These are phyloP conservation scores for Diaporthe ilicicola DNA, from an alignment of 2,329 filamentous ascomycete genomes.

Conservation along the genomic window DNA sequence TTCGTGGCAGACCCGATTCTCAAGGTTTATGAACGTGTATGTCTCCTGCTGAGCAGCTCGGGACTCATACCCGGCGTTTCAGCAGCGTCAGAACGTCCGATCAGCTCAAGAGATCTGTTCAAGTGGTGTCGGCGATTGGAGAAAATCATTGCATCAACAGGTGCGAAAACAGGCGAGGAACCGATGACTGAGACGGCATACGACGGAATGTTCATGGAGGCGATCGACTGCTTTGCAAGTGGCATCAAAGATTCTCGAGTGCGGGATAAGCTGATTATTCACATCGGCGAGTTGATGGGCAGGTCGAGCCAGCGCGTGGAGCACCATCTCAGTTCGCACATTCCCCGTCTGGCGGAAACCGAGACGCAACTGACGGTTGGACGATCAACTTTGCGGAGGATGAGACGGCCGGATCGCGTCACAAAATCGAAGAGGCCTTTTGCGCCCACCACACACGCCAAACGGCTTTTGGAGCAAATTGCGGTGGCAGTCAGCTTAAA, in stretches of 20 bases:
- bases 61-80: conserved; percentile 39
- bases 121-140: conserved; percentile 89
- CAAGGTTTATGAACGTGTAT: conserved; percentile 64
- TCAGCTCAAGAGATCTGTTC: conserved; percentile 75
- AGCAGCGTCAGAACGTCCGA: conserved; percentile 50
- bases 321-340: conserved; percentile 77
- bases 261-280: conserved; percentile 67
- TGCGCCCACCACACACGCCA: conserved; percentile 86
- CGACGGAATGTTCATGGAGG: conserved; percentile 92
- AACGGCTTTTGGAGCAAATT: conserved; percentile 87
- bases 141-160: conserved; percentile 67
- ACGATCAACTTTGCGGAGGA: conserved; percentile 69
- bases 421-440: conserved; percentile 73
- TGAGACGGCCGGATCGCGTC: conserved; percentile 58
- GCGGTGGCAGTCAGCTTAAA: conserved; percentile 80
- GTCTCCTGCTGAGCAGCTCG: conserved; percentile 49
- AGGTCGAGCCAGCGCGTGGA: conserved; percentile 83
- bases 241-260: conserved; percentile 74
- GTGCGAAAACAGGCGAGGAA: conserved; percentile 73
- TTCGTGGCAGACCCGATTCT: conserved; percentile 65
- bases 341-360: conserved; percentile 73
- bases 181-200: conserved; percentile 74
- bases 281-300: conserved; percentile 87
- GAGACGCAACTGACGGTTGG: conserved; percentile 70
- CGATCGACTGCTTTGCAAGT: conserved; percentile 89